Percentiles rank a stretch among this genome's conserved stretches.
phyloP scores from a whole-genome alignment of 305 asterid genomes.

The Rubia occidens region DNA sequence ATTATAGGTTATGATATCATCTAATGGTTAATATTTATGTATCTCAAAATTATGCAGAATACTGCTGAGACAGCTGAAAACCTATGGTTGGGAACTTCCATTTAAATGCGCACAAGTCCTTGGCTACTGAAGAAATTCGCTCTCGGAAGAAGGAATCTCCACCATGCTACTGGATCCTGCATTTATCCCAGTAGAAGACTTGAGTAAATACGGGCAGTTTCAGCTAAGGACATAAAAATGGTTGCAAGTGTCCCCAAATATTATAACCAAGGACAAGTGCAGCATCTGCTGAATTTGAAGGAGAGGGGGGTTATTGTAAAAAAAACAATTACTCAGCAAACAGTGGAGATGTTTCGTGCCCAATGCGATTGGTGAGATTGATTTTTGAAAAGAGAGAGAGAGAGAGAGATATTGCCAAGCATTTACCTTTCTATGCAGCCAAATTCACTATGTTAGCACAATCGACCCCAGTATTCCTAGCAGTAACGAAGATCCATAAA shows the following conservation, averaged over 20 bases:
- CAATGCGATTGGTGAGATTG: background rate
- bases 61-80: constrained; percentile 43
- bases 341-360: background rate
- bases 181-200: constrained; percentile 10
- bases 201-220: background rate
- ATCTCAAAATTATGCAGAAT: background rate
- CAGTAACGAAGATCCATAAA: too few species aligned
- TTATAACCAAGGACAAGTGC: constrained; percentile 5
- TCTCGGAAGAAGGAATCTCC: constrained; percentile 59
- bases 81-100: constrained; percentile 60
- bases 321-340: constrained; percentile 6
- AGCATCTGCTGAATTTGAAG: too few species aligned
- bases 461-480: too few species aligned
- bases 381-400: background rate
- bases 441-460: constrained; percentile 8
- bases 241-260: background rate
- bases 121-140: constrained; percentile 58
- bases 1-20: too few species aligned
- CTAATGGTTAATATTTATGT: too few species aligned
- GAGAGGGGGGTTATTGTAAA: background rate
- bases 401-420: constrained; percentile 4
- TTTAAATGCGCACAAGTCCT: constrained; percentile 46
- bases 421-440: constrained; percentile 75
- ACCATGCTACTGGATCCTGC: too few species aligned
- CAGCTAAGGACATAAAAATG: background rate